Percentiles rank a stretch among this genome's conserved stretches.
Conservation (phyloP, 192 early-diverging fungal species). For the Backusella circina region DNA sequence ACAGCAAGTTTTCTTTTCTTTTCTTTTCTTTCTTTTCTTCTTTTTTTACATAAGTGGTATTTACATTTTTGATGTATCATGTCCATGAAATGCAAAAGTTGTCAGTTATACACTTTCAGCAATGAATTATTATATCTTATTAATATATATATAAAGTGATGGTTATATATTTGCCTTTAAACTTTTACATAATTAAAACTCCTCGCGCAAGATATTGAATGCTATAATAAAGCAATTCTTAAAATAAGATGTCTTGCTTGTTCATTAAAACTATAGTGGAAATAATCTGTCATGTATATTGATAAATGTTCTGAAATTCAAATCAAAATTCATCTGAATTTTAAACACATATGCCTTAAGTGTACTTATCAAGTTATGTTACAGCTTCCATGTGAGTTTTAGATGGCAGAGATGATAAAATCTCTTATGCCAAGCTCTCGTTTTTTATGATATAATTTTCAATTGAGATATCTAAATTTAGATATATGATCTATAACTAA, state of each 20-base stretch:
- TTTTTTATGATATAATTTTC: not conserved
- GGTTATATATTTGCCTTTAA: not conserved
- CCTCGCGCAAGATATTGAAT: not conserved
- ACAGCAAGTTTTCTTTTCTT: not conserved
- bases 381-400: not conserved
- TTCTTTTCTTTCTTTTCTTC: not conserved
- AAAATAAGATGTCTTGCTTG: not conserved
- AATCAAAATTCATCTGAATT: not conserved
- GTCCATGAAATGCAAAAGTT: not conserved
- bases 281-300: not conserved
- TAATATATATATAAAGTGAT: not conserved
- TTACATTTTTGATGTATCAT: not conserved
- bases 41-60: not conserved
- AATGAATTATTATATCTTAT: not conserved
- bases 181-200: not conserved
- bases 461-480: not conserved
- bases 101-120: too few relatives aligned
- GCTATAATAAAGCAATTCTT: not conserved
- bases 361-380: not conserved
- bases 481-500: not conserved
- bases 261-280: not conserved
- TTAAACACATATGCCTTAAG: not conserved
- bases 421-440: not conserved
- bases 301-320: not conserved
- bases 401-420: not conserved